These are phyloP conservation scores for Candida quercuum DNA, from an alignment of 805 yeast species.

Conservation along the genomic window DNA sequence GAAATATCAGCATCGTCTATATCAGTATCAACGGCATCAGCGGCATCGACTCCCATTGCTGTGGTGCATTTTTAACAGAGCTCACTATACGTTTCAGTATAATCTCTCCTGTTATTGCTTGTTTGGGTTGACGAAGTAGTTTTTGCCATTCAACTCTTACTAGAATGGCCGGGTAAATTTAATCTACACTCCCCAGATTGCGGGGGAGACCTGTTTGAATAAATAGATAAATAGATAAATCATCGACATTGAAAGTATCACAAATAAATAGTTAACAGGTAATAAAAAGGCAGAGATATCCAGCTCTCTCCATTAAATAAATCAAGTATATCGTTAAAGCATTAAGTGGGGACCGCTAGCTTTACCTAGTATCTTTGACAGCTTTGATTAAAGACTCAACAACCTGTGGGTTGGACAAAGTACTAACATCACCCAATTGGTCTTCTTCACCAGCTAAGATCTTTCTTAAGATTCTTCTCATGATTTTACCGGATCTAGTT, in stretches of 20 bases:
- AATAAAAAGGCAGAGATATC: too few species aligned
- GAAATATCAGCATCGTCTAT: conserved; percentile 2
- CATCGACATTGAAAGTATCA: too few species aligned
- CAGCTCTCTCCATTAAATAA: conserved; percentile 1
- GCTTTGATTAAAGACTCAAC: conserved; percentile 60
- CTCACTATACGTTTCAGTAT: neutral
- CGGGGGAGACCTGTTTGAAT: too few species aligned
- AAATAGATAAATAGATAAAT: too few species aligned
- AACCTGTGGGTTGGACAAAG: conserved; percentile 71
- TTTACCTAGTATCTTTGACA: conserved; percentile 27
- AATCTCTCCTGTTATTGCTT: too few species aligned
- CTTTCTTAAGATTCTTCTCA: conserved; percentile 82
- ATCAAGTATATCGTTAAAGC: neutral
- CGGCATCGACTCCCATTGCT: neutral
- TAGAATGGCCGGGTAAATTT: too few species aligned
- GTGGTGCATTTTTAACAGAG: neutral
- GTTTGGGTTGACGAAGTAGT: too few species aligned
- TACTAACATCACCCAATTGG: conserved; percentile 74
- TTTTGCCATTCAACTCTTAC: too few species aligned
- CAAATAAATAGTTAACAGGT: too few species aligned
- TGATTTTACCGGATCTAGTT: conserved; percentile 82
- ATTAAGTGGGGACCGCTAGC: neutral
- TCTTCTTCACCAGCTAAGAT: conserved; percentile 71
- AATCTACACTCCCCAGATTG: too few species aligned
- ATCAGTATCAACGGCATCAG: neutral